A percentile compares a stretch with the other conserved stretches of the same genome.
Evolutionary conservation across 169 alveolate species (phyloP).

Genomic region (Eimeria necatrix): DNA sequence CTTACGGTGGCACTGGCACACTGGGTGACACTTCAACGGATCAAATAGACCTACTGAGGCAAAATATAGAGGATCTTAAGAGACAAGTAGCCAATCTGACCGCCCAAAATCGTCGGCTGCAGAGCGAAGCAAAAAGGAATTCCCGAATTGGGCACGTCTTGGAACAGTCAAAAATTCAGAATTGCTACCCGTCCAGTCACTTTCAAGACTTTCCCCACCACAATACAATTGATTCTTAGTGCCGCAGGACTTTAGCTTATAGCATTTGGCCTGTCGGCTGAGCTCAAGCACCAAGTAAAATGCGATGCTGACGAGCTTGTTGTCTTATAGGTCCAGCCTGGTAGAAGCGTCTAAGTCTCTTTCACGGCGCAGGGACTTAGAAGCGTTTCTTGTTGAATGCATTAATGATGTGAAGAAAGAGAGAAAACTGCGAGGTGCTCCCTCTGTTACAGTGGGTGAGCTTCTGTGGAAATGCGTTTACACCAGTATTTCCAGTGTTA

Average conservation of each 20-base stretch:
- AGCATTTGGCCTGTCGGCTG: no score
- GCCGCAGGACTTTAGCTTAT: no score
- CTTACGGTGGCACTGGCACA: background rate
- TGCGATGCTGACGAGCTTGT: no score
- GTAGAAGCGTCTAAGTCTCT: slow-evolving; percentile 60
- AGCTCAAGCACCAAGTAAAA: no score
- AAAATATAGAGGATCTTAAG: slow-evolving; percentile 11
- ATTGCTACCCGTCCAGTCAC: no score
- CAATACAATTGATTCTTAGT: no score
- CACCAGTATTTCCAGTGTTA: background rate
- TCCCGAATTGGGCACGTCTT: background rate
- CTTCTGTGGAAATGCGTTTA: no score
- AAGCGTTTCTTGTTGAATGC: slow-evolving; percentile 33
- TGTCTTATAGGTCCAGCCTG: slow-evolving; percentile 34
- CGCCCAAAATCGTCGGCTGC: slow-evolving; percentile 61
- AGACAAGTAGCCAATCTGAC: slow-evolving; percentile 11
- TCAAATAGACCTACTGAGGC: background rate
- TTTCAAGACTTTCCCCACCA: no score
- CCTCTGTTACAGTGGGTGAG: slow-evolving; percentile 22
- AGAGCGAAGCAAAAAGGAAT: slow-evolving; percentile 50
- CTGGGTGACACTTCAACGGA: background rate
- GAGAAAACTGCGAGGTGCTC: slow-evolving; percentile 48
- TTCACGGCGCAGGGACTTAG: slow-evolving; percentile 50
- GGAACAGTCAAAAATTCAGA: background rate
- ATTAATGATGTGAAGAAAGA: slow-evolving; percentile 60